phyloP scores from a whole-genome alignment of 2,329 filamentous ascomycete species.

The Cladosporium sp. region DNA sequence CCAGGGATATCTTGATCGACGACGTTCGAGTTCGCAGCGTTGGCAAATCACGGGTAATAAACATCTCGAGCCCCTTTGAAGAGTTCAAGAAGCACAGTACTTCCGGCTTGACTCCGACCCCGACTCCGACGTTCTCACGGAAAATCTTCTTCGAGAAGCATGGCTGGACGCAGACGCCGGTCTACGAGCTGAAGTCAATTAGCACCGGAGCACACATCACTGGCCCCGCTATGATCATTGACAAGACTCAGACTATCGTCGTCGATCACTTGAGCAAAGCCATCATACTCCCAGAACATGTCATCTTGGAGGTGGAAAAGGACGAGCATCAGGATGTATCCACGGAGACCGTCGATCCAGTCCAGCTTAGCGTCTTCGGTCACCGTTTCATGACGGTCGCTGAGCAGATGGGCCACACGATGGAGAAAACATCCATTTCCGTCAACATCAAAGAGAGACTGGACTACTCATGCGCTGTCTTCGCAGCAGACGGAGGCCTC shows the following conservation, averaged over 20 bases:
- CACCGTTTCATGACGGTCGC: conserved; percentile 55
- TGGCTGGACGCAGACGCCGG: conserved; percentile 65
- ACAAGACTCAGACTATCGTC: conserved; percentile 43
- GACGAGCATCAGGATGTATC: conserved; percentile 29
- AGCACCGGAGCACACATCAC: conserved; percentile 17
- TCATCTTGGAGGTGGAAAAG: conserved; percentile 61
- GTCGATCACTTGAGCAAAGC: conserved; percentile 35
- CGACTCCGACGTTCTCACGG: conserved; percentile 35
- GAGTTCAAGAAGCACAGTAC: conserved; percentile 73
- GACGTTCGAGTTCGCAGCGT: conserved; percentile 29
- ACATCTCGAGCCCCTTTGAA: conserved; percentile 60
- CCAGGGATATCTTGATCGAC: conserved; percentile 36
- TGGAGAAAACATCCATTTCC: conserved; percentile 51
- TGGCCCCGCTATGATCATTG: conserved; percentile 30
- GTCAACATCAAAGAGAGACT: conserved; percentile 43
- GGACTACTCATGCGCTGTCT: conserved; percentile 41
- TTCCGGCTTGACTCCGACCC: conserved; percentile 58
- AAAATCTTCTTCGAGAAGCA: conserved; percentile 74
- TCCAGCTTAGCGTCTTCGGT: conserved; percentile 49
- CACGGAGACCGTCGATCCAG: conserved; percentile 33
- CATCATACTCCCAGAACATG: conserved; percentile 32
- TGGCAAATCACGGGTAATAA: conserved; percentile 14
- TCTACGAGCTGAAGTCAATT: conserved; percentile 23
- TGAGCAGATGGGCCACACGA: conserved; percentile 53
- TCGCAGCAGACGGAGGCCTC: conserved; percentile 37